A percentile compares a stretch with the other conserved stretches of the same genome.
These are phyloP conservation scores for Angomonas desouzai DNA, from an alignment of 208 protist species.

Conservation along the genomic window DNA sequence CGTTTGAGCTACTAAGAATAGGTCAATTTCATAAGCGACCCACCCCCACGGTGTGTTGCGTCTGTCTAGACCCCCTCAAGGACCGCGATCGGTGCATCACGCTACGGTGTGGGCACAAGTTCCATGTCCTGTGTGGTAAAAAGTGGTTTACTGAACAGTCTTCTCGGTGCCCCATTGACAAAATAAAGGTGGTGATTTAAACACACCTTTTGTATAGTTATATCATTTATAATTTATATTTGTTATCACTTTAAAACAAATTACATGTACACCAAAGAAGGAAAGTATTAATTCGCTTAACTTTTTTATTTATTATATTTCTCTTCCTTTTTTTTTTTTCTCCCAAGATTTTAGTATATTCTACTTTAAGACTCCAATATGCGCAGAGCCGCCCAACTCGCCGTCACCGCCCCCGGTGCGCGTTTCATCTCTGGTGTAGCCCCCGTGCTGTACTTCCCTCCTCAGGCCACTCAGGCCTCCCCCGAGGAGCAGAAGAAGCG, in stretches of 20 bases:
- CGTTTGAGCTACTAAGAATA: constrained; percentile 21
- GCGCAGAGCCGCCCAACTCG: constrained; percentile 52
- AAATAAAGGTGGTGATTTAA: neutral
- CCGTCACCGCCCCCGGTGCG: constrained; percentile 34
- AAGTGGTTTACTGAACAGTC: constrained; percentile 65
- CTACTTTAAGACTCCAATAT: constrained; percentile 26
- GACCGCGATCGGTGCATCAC: constrained; percentile 31
- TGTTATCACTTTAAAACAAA: too few species aligned
- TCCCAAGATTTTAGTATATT: neutral
- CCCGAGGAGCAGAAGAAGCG: constrained; percentile 81
- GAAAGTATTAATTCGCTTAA: too few species aligned
- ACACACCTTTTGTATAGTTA: too few species aligned
- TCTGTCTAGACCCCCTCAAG: constrained; percentile 57
- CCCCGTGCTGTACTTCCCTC: constrained; percentile 85
- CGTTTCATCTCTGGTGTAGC: constrained; percentile 78
- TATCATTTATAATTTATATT: too few species aligned
- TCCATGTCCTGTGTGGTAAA: constrained; percentile 55
- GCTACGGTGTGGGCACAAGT: constrained; percentile 69
- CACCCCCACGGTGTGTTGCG: constrained; percentile 26
- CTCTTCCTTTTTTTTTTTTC: constrained; percentile 10
- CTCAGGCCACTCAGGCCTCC: constrained; percentile 27
- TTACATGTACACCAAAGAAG: too few species aligned
- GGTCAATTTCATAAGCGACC: constrained; percentile 7
- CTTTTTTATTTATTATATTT: too few species aligned
- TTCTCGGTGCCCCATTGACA: constrained; percentile 64